phyloP scores from a whole-genome alignment of 2,329 filamentous ascomycete species.

The Talaromyces amestolkiae region DNA sequence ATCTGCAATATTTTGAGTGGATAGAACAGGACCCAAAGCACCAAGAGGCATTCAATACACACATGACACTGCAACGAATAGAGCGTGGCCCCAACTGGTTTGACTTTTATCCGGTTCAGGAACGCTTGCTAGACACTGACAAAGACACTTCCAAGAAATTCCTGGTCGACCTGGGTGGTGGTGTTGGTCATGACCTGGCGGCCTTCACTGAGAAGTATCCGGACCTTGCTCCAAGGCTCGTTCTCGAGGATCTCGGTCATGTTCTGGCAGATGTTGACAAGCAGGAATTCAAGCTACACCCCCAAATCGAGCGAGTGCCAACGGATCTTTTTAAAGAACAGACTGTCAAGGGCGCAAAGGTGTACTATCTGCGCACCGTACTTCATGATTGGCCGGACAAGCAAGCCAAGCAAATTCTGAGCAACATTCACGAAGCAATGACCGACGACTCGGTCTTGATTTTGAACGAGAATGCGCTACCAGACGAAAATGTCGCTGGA shows the following conservation, averaged over 20 bases:
- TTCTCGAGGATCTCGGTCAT: conserved; percentile 6
- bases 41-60: conserved; percentile 29
- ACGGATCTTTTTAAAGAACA: neutral
- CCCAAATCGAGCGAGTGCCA: conserved; percentile 20
- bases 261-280: conserved; percentile 6
- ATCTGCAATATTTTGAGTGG: conserved; percentile 29
- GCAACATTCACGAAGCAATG: conserved; percentile 25
- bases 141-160: neutral
- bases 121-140: conserved; percentile 3
- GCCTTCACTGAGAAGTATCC: conserved; percentile 4
- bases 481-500: neutral
- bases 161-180: conserved; percentile 8
- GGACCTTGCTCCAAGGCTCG: neutral
- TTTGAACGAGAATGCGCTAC: neutral
- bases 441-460: conserved; percentile 22
- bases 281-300: conserved; percentile 22
- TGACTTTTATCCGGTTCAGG: conserved; percentile 22
- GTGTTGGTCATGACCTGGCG: conserved; percentile 7
- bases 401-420: conserved; percentile 22
- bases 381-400: conserved; percentile 31
- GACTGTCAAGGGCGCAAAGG: conserved; percentile 8
- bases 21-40: conserved; percentile 23
- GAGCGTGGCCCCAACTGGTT: conserved; percentile 20
- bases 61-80: conserved; percentile 24
- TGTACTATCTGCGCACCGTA: conserved; percentile 29